phyloP scores from a whole-genome alignment of 139 green algal genomes.

The Auxenochlorella pyrenoidosa region DNA sequence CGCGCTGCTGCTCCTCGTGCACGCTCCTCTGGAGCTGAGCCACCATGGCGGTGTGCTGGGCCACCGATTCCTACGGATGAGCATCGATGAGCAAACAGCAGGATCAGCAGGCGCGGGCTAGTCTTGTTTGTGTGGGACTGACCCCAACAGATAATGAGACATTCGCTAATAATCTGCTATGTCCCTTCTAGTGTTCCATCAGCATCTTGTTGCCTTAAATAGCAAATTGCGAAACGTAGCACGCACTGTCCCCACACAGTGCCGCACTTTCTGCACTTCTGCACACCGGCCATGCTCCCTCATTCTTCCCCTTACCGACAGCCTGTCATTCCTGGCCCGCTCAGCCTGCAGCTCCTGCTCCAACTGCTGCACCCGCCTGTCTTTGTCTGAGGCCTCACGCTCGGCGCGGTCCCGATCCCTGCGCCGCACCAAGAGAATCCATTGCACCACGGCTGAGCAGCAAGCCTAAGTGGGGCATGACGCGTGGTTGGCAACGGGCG shows the following conservation, averaged over 20 bases:
- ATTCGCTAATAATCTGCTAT: background rate
- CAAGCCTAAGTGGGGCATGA: background rate
- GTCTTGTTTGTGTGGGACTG: too few relatives aligned
- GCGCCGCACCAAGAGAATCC: background rate
- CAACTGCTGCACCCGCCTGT: background rate
- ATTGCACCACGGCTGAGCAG: background rate
- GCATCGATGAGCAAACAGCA: background rate
- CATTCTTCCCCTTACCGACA: background rate
- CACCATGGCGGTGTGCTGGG: background rate
- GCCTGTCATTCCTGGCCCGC: background rate
- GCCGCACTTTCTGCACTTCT: too few relatives aligned
- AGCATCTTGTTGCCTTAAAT: too few relatives aligned
- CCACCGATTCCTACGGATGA: background rate
- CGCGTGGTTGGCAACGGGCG: too few relatives aligned
- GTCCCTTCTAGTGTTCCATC: background rate
- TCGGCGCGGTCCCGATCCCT: background rate
- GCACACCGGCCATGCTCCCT: too few relatives aligned
- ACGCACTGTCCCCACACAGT: too few relatives aligned
- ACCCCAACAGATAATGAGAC: too few relatives aligned
- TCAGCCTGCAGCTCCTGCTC: background rate
- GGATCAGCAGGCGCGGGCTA: too few relatives aligned
- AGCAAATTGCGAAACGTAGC: too few relatives aligned
- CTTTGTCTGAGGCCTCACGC: background rate
- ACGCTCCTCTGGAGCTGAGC: background rate
- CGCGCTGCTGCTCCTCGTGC: background rate